phyloP scores from a whole-genome alignment of 495 filamentous ascomycete species.

The Hypoxylon trugodes region DNA sequence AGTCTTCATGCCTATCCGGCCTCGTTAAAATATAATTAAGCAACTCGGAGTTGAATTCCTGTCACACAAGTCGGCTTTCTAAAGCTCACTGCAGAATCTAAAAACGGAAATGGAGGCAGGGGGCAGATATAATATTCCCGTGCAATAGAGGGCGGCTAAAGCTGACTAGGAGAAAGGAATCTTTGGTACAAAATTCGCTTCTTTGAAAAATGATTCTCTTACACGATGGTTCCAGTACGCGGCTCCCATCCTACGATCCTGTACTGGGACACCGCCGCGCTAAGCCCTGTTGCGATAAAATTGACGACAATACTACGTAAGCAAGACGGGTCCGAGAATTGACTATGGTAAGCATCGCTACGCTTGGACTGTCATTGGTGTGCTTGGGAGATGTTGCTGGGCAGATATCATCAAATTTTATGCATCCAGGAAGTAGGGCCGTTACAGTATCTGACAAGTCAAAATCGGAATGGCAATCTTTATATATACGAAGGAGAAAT shows the following conservation, averaged over 20 bases:
- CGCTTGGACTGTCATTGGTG: conserved; percentile 26
- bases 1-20: too few species aligned
- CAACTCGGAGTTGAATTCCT: too few species aligned
- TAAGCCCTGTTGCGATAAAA: conserved; percentile 57
- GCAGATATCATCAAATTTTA: not conserved
- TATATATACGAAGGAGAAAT: not conserved
- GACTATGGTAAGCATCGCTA: conserved; percentile 29
- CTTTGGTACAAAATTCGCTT: not conserved
- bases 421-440: conserved; percentile 3
- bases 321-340: conserved; percentile 1
- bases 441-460: not conserved
- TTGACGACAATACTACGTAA: conserved; percentile 50
- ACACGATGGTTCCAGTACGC: conserved; percentile 3
- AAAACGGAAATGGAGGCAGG: too few species aligned
- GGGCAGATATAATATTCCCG: too few species aligned
- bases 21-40: too few species aligned
- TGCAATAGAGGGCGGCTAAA: not conserved
- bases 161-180: not conserved
- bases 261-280: conserved; percentile 36
- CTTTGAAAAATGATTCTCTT: not conserved
- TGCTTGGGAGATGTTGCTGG: not conserved
- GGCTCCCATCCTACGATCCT: conserved; percentile 13
- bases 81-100: too few species aligned
- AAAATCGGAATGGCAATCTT: not conserved
- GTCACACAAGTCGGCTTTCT: too few species aligned